These are phyloP conservation scores for Mariannaea sp. DNA, from an alignment of 2,329 filamentous ascomycete genomes.

Conservation along the genomic window DNA sequence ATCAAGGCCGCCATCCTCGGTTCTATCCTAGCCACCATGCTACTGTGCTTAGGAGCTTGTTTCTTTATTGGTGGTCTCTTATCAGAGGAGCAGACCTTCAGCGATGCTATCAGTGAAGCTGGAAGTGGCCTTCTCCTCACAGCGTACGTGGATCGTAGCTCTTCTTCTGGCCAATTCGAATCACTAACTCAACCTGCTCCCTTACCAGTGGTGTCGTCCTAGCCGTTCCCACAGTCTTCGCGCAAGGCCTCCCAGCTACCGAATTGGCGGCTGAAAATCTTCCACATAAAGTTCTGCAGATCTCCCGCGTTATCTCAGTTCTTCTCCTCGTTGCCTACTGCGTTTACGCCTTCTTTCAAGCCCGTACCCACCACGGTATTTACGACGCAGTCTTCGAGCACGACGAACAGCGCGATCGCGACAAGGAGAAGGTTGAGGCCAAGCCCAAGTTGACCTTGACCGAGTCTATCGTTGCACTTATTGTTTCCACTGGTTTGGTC, in stretches of 20 bases:
- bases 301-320: conserved; percentile 73
- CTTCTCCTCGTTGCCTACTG: conserved; percentile 72
- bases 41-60: conserved; percentile 79
- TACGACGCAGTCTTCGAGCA: conserved; percentile 74
- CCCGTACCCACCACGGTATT: conserved; percentile 76
- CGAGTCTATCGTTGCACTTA: conserved; percentile 70
- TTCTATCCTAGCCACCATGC: conserved; percentile 79
- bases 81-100: conserved; percentile 72
- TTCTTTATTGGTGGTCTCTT: conserved; percentile 77
- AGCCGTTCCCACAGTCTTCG: conserved; percentile 60
- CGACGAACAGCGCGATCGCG: conserved; percentile 70
- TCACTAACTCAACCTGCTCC: conserved; percentile 19
- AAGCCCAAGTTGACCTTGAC: conserved; percentile 75
- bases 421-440: conserved; percentile 61
- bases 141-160: conserved; percentile 59
- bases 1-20: conserved; percentile 84
- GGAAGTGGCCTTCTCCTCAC: conserved; percentile 78
- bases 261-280: conserved; percentile 47
- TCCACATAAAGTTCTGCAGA: conserved; percentile 58
- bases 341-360: conserved; percentile 73
- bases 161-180: conserved; percentile 7
- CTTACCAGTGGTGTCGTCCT: conserved; percentile 42
- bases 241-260: conserved; percentile 48
- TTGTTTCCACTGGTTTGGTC: conserved; percentile 68
- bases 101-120: conserved; percentile 76